These are phyloP conservation scores for Psophocarpus tetragonolobus DNA, from an alignment of 306 rosid species.

Conservation along the genomic window DNA sequence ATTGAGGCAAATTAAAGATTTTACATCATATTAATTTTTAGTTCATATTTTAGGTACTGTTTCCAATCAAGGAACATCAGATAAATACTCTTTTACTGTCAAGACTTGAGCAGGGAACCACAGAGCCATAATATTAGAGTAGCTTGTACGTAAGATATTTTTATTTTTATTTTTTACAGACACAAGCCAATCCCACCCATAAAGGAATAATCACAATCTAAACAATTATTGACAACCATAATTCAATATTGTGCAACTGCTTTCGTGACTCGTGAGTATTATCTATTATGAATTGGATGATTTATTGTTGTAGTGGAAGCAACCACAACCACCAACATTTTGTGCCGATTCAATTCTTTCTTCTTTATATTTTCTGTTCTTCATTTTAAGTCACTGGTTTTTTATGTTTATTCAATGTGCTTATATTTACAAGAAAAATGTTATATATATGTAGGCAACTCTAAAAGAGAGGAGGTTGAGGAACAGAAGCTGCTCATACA, in stretches of 20 bases:
- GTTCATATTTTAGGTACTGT: not conserved
- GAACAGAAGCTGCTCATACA: not conserved
- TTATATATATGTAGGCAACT: not conserved
- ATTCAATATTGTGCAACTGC: constrained; percentile 3
- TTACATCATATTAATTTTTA: not conserved
- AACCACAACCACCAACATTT: not conserved
- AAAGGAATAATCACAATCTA: constrained; percentile 6
- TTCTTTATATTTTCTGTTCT: not conserved
- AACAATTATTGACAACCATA: constrained; percentile 12
- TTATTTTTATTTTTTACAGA: not conserved
- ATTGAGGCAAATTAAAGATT: not conserved
- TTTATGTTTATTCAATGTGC: not conserved
- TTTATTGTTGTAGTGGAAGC: not conserved
- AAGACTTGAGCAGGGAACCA: not conserved
- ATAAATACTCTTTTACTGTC: not conserved
- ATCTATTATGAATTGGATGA: not conserved
- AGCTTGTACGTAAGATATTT: constrained; percentile 3
- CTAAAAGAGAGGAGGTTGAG: not conserved
- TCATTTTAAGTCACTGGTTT: not conserved
- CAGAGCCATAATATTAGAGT: not conserved
- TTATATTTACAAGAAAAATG: not conserved
- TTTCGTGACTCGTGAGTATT: no score
- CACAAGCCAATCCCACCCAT: not conserved
- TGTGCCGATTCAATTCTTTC: not conserved
- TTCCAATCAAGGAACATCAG: not conserved